A percentile compares a stretch with the other conserved stretches of the same genome.
Evolutionary conservation across 768 basidiomycete species (phyloP).

Genomic region (Hygrophorus pudorinus): DNA sequence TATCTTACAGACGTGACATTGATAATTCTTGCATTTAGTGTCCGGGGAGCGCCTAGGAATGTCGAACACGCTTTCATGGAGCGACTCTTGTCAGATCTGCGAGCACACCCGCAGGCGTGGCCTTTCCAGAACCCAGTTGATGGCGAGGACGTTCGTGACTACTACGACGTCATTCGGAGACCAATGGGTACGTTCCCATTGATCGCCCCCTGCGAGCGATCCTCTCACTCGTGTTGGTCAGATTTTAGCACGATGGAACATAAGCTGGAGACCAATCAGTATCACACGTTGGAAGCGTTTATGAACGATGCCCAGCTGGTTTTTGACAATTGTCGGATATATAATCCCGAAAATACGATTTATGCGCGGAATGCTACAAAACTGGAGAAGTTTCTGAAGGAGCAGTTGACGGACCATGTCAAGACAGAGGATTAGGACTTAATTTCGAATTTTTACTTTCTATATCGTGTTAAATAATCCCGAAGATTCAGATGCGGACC

Average conservation of each 20-base stretch:
- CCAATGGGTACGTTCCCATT: slow-evolving; percentile 74
- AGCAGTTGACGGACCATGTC: slow-evolving; percentile 29
- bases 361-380: slow-evolving; percentile 81
- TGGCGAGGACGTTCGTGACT: slow-evolving; percentile 71
- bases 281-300: slow-evolving; percentile 64
- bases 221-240: slow-evolving; percentile 19
- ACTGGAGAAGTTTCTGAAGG: slow-evolving; percentile 70
- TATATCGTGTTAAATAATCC: too few species aligned
- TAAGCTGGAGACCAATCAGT: slow-evolving; percentile 86
- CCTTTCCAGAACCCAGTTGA: slow-evolving; percentile 81
- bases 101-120: slow-evolving; percentile 76
- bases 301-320: slow-evolving; percentile 73
- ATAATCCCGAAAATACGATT: slow-evolving; percentile 73
- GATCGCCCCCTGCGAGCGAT: not conserved
- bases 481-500: too few species aligned
- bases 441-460: slow-evolving; percentile 3
- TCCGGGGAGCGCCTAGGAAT: slow-evolving; percentile 30
- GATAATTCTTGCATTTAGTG: slow-evolving; percentile 14
- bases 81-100: slow-evolving; percentile 68
- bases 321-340: slow-evolving; percentile 81
- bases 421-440: slow-evolving; percentile 16
- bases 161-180: slow-evolving; percentile 77
- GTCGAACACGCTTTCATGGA: slow-evolving; percentile 62
- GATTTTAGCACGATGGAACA: slow-evolving; percentile 83
- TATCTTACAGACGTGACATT: not conserved